Conservation (phyloP, 768 basidiomycete genomes). For the Leccinum aurantiacum region DNA sequence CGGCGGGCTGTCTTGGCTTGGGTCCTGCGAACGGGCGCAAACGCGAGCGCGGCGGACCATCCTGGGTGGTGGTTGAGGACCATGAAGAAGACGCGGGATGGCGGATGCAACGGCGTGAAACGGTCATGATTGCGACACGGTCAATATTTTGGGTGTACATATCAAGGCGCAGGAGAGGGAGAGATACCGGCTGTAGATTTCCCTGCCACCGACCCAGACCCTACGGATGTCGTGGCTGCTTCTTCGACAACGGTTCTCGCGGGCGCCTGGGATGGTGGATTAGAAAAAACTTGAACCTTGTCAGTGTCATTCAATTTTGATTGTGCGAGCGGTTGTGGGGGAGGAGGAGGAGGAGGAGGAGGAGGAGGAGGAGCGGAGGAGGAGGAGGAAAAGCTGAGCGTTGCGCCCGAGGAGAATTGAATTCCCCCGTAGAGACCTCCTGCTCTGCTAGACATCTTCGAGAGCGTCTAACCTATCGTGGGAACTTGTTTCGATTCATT, state of each 20-base stretch:
- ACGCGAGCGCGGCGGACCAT: constrained; percentile 89
- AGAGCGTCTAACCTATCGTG: constrained; percentile 20
- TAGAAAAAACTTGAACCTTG: constrained; percentile 12
- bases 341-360: constrained; percentile 31
- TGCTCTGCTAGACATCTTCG: constrained; percentile 71
- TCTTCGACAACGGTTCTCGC: constrained; percentile 29
- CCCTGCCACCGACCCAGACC: constrained; percentile 35
- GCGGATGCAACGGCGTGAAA: constrained; percentile 19
- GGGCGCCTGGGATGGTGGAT: constrained; percentile 24
- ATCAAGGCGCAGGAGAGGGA: constrained; percentile 42
- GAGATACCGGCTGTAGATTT: constrained; percentile 59
- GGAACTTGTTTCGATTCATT: constrained; percentile 4
- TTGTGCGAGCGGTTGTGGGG: constrained; percentile 18
- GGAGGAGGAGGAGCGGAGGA: constrained; percentile 22
- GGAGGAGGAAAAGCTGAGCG: constrained; percentile 46
- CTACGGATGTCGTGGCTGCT: constrained; percentile 23
- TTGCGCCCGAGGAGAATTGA: constrained; percentile 72
- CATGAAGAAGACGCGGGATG: background rate
- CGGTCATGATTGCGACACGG: constrained; percentile 36
- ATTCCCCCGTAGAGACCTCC: constrained; percentile 87
- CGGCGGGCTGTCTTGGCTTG: constrained; percentile 49
- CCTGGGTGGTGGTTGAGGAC: constrained; percentile 39
- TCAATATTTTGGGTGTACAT: constrained; percentile 37
- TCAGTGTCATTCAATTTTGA: constrained; percentile 20
- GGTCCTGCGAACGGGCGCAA: constrained; percentile 75